Evolutionary conservation across 192 early-diverging fungal species (phyloP).

Genomic region (Coemansia javaensis): DNA sequence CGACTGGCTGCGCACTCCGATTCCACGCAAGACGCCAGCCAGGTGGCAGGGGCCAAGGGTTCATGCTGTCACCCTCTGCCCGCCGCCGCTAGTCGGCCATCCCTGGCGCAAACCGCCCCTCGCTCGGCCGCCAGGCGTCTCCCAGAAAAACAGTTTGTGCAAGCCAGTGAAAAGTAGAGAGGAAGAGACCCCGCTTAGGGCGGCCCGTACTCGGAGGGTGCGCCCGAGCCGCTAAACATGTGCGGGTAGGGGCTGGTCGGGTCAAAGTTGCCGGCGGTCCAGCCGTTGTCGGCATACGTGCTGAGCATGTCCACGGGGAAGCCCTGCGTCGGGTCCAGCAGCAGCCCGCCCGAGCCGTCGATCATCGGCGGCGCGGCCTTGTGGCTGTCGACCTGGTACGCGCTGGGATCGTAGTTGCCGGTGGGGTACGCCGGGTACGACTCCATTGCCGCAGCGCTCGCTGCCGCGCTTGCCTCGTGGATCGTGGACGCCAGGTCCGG

Average conservation of each 20-base stretch:
- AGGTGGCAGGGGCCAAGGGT: too few relatives aligned
- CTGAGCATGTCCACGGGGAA: slow-evolving; percentile 3
- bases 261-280: slow-evolving; percentile 4
- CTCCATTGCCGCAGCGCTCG: background rate
- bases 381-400: background rate
- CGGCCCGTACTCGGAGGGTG: slow-evolving; percentile 13
- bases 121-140: background rate
- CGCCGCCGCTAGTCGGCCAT: too few relatives aligned
- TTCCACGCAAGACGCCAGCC: too few relatives aligned
- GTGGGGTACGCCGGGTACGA: background rate
- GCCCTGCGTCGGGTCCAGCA: slow-evolving; percentile 1
- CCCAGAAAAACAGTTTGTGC: background rate
- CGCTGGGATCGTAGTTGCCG: background rate
- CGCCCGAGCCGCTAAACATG: slow-evolving; percentile 7
- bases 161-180: background rate
- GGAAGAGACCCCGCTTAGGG: background rate
- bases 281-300: slow-evolving; percentile 3
- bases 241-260: slow-evolving; percentile 7
- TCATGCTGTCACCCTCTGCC: too few relatives aligned
- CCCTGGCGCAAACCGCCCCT: too few relatives aligned
- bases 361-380: background rate
- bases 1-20: too few relatives aligned
- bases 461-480: background rate
- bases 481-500: background rate
- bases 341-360: background rate